A percentile compares a stretch with the other conserved stretches of the same genome.
These are phyloP conservation scores for Hericium coralloides DNA, from an alignment of 768 basidiomycete species.

Conservation along the genomic window DNA sequence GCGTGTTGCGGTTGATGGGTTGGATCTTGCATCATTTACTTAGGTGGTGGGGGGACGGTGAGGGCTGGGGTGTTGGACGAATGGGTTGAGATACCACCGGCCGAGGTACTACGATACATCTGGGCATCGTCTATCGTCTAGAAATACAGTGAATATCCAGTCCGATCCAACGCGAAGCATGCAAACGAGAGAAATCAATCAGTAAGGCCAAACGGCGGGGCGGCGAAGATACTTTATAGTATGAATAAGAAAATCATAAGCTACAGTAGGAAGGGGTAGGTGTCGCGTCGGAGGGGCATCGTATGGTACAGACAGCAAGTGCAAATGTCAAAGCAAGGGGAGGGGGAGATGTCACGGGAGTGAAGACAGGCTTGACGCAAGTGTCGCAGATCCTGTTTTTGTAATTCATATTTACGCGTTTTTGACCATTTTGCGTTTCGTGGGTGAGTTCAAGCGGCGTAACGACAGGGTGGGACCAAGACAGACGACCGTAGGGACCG, in stretches of 20 bases:
- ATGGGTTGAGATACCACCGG: not conserved
- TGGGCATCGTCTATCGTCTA: not conserved
- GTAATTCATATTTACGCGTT: not conserved
- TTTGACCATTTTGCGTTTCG: not conserved
- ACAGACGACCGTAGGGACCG: not conserved
- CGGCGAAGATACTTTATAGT: not conserved
- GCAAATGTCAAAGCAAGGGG: no score
- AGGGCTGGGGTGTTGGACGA: no score
- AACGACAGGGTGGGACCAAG: not conserved
- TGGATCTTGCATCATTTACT: slow-evolving; percentile 13
- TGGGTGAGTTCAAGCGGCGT: not conserved
- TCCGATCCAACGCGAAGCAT: not conserved
- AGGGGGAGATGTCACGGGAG: no score
- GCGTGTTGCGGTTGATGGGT: slow-evolving; percentile 25
- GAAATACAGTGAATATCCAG: not conserved
- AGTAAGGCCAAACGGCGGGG: not conserved
- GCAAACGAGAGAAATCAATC: not conserved
- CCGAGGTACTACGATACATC: not conserved
- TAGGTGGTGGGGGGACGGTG: not conserved
- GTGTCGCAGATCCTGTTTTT: not conserved
- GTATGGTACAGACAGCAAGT: not conserved
- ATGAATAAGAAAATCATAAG: not conserved
- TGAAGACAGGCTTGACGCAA: not conserved
- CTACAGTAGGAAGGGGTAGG: not conserved
- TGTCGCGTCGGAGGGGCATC: not conserved